Percentiles rank a stretch among this genome's conserved stretches.
phyloP scores from a whole-genome alignment of 768 basidiomycete species.

The Mycena rebaudengoi region DNA sequence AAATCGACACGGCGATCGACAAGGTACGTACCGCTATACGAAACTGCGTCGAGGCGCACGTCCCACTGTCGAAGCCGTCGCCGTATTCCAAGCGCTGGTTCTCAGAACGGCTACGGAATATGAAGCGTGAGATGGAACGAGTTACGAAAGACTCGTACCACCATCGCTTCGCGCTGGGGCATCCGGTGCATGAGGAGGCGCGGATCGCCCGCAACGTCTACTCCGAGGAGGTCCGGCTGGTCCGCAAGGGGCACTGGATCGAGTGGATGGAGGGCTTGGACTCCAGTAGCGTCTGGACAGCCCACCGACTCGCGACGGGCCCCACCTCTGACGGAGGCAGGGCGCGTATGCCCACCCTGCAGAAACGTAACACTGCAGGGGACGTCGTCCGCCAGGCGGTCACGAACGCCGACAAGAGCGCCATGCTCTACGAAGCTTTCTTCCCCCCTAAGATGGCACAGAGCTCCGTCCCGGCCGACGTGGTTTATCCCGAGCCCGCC shows the following conservation, averaged over 20 bases:
- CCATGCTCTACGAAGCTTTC: constrained; percentile 33
- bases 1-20: constrained; percentile 1
- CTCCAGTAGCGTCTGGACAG: constrained; percentile 28
- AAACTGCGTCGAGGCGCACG: constrained; percentile 19
- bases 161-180: constrained; percentile 13
- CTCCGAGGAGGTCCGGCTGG: constrained; percentile 10
- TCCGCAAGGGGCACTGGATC: constrained; percentile 37
- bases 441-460: constrained; percentile 32
- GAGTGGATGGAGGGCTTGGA: constrained; percentile 35
- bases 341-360: constrained; percentile 35
- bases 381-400: neutral
- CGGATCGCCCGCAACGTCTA: constrained; percentile 23
- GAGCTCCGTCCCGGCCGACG: constrained; percentile 1
- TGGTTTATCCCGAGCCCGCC: constrained; percentile 35
- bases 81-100: constrained; percentile 45
- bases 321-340: constrained; percentile 32
- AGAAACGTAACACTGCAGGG: neutral
- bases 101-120: constrained; percentile 34
- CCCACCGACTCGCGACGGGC: constrained; percentile 30
- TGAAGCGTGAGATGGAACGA: constrained; percentile 24
- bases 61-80: constrained; percentile 28
- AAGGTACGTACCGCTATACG: constrained; percentile 26
- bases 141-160: constrained; percentile 19
- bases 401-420: constrained; percentile 35
- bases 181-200: constrained; percentile 33